Percentiles rank a stretch among this genome's conserved stretches.
phyloP scores from a whole-genome alignment of 2,329 filamentous ascomycete genomes.

The Lizonia empirigonia region DNA sequence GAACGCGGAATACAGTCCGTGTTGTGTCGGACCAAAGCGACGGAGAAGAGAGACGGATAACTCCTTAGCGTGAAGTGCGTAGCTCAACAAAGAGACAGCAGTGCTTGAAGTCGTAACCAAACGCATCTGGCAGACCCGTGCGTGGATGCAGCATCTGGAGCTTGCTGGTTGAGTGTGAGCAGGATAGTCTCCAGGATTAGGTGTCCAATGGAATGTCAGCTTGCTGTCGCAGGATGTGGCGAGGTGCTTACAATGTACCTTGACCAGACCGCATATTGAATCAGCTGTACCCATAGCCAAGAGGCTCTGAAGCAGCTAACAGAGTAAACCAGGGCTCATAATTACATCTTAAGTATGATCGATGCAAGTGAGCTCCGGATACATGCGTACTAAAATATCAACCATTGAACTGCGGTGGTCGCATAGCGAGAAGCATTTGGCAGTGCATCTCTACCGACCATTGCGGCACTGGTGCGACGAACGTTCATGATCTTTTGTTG shows the following conservation, averaged over 20 bases:
- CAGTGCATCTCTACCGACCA: background rate
- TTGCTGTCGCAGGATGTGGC: slow-evolving; percentile 17
- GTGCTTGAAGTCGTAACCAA: background rate
- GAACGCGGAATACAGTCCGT: slow-evolving; percentile 5
- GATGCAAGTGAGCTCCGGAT: background rate
- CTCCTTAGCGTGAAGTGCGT: background rate
- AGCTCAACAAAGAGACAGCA: background rate
- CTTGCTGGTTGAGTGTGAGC: slow-evolving; percentile 5
- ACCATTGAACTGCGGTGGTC: background rate
- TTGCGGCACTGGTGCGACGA: background rate
- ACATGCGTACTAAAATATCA: background rate
- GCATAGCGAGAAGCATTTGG: background rate
- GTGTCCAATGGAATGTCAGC: slow-evolving; percentile 12
- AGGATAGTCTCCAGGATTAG: slow-evolving; percentile 6
- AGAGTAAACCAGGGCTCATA: background rate
- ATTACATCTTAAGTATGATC: background rate
- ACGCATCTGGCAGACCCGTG: background rate
- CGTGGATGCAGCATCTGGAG: background rate
- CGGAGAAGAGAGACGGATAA: background rate
- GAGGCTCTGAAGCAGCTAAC: background rate
- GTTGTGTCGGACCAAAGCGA: background rate
- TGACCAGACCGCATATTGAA: background rate
- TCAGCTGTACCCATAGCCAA: slow-evolving; percentile 9
- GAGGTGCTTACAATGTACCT: slow-evolving; percentile 9
- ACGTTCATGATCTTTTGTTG: too few species aligned